A percentile compares a stretch with the other conserved stretches of the same genome.
These are phyloP conservation scores for Rubroboletus pulcherrimus DNA, from an alignment of 768 basidiomycete species.

Conservation along the genomic window DNA sequence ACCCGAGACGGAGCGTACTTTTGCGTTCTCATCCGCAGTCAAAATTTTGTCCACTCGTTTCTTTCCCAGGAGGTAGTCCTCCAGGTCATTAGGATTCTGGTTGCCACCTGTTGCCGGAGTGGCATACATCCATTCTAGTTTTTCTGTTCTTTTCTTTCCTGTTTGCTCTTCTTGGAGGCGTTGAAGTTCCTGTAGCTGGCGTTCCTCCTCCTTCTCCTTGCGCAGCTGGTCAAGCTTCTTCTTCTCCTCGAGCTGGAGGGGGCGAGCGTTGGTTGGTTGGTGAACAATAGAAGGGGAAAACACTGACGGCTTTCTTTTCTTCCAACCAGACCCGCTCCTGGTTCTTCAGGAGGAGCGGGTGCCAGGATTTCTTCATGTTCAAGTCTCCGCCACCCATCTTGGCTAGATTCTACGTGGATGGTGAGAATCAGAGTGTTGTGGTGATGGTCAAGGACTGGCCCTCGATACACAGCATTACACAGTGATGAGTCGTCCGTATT, in stretches of 20 bases:
- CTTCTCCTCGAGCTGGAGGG: conserved; percentile 86
- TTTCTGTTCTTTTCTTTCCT: conserved; percentile 90
- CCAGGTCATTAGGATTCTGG: conserved; percentile 86
- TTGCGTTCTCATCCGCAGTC: conserved; percentile 88
- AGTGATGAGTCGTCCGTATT: background rate
- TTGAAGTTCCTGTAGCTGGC: conserved; percentile 94
- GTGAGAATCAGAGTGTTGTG: conserved; percentile 3
- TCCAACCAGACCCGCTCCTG: conserved; percentile 99
- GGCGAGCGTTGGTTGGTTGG: conserved; percentile 10
- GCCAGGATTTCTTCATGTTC: conserved; percentile 99
- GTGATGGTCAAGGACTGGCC: conserved; percentile 4
- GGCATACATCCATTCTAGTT: conserved; percentile 99
- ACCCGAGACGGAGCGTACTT: conserved; percentile 41
- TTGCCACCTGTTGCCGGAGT: conserved; percentile 90
- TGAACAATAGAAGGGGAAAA: background rate
- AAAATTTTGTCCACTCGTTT: conserved; percentile 96
- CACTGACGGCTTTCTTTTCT: conserved; percentile 89
- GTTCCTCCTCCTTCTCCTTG: conserved; percentile 97
- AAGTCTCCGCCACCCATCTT: conserved; percentile 99
- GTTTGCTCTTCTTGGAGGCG: conserved; percentile 93
- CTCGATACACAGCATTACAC: background rate
- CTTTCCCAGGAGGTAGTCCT: conserved; percentile 96
- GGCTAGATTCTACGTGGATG: conserved; percentile 26
- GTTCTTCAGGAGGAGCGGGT: conserved; percentile 95
- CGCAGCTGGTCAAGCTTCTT: conserved; percentile 96